Base-by-base conservation (phyloP, 2,329 filamentous ascomycete genomes). In the Geosmithia flava region DNA sequence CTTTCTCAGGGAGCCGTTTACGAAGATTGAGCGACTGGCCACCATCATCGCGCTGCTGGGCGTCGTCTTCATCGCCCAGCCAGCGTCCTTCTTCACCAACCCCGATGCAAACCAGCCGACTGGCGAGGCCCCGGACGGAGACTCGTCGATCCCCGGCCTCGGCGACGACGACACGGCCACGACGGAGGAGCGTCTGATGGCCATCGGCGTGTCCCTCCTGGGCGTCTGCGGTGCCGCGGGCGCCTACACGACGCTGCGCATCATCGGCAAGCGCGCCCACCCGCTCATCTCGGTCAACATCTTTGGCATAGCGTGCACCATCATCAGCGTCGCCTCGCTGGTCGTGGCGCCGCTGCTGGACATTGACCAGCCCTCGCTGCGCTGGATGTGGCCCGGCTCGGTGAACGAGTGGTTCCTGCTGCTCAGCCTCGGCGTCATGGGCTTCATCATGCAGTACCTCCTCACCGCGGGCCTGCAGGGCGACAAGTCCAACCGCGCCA, bases 371-470 rank as follows among this genome's bases (percentile, higher is more conserved):
- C 74, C 72, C 4, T 65, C 55, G 8, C 54, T 78, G 54, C 62
- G 60, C 20, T 69, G 76, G 54, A 63, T 61, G 2, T 57, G 70
- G 27, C 68, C 70, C 2, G 54, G 62, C 3, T 60, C 68, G 23
- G 13, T 56, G 41, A 65, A 64, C 47, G 70, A 90, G 59, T 91
- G 85, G 83, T 61, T 67, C 0, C 72, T 89, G 40, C 66, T 95
- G 16, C 48, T 81, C 0, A 76, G 82, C 39, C 68, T 95, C 3
- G 87, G 85, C 0, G 58, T 79, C 0, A 83, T 83, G 53, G 90
- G 90, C 1, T 91, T 95, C 59, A 62, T 84, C 20, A 85, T 91
- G 77, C 90, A 95, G 74, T 88, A 88, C 54, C 71, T 94, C n/a
- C 68, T 94, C 17, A 93, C 89, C 1, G 76, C 79, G 1, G 88